Evolutionary conservation across 2,329 filamentous ascomycete genomes (phyloP).

Genomic region (Aspergillus ustus): DNA sequence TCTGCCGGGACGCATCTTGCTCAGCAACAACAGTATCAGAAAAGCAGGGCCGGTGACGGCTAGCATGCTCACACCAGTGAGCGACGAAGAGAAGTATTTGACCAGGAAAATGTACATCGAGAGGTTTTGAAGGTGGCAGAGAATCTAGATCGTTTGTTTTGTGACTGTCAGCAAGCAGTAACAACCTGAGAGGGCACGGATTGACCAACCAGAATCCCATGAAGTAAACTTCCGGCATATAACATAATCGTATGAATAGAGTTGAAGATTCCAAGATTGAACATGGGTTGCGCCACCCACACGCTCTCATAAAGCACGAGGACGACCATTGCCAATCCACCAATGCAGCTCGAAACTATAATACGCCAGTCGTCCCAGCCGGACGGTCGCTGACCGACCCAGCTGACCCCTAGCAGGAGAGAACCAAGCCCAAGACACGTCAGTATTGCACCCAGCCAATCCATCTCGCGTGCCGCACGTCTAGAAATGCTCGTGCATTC

Average conservation of each 20-base stretch:
- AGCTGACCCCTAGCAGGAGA: constrained; percentile 50
- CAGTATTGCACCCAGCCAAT: constrained; percentile 50
- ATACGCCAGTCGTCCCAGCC: constrained; percentile 47
- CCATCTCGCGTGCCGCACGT: constrained; percentile 35
- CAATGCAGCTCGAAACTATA: constrained; percentile 45
- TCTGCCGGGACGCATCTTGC: constrained; percentile 19
- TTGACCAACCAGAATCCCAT: constrained; percentile 49
- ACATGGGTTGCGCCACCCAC: constrained; percentile 40
- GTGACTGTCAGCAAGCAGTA: not conserved
- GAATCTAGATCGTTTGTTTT: constrained; percentile 36
- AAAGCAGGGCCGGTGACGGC: constrained; percentile 39
- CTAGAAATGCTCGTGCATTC: constrained; percentile 29
- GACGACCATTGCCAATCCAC: constrained; percentile 34
- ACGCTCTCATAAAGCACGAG: constrained; percentile 44
- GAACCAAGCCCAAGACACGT: constrained; percentile 43
- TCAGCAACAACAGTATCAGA: constrained; percentile 26
- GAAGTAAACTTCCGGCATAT: constrained; percentile 47
- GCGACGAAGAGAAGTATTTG: constrained; percentile 36
- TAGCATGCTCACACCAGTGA: constrained; percentile 46
- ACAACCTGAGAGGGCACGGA: not conserved
- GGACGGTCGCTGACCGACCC: constrained; percentile 45
- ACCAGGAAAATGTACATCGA: constrained; percentile 48
- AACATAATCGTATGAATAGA: constrained; percentile 41
- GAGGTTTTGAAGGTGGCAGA: constrained; percentile 49
- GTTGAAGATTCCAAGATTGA: constrained; percentile 44